These are phyloP conservation scores for Kandelia obovata DNA, from an alignment of 345 rosid species.

Conservation along the genomic window DNA sequence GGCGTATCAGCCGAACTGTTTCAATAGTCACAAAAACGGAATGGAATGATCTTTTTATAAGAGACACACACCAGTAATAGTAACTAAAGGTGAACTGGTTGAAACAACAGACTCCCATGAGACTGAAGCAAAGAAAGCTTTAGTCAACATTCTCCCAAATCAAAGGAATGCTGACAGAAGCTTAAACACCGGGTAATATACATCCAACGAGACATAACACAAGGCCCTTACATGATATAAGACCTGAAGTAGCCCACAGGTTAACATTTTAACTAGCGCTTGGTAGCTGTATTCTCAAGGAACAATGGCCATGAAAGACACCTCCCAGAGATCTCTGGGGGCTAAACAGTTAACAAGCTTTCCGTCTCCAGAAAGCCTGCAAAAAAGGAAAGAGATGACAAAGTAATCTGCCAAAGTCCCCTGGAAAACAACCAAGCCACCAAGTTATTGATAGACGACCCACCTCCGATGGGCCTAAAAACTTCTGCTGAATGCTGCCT, in stretches of 20 bases:
- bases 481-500: constrained; percentile 35
- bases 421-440: constrained; percentile 47
- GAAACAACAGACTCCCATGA: constrained; percentile 22
- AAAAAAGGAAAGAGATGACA: constrained; percentile 27
- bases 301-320: constrained; percentile 34
- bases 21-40: too few species aligned
- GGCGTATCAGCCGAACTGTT: too few species aligned
- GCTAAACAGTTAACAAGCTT: constrained; percentile 44
- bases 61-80: too few species aligned
- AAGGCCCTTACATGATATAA: constrained; percentile 1
- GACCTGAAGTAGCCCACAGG: constrained; percentile 19
- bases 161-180: constrained; percentile 15
- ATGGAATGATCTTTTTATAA: too few species aligned
- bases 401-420: constrained; percentile 32
- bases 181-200: constrained; percentile 21
- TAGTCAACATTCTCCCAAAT: constrained; percentile 5
- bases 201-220: constrained; percentile 31
- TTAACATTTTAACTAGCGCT: constrained; percentile 31
- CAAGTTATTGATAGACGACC: constrained; percentile 1
- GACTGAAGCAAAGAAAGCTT: constrained; percentile 25
- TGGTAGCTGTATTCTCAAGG: constrained; percentile 36
- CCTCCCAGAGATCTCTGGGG: constrained; percentile 24
- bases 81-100: neutral
- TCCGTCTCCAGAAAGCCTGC: constrained; percentile 35
- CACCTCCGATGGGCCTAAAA: constrained; percentile 24